phyloP scores from a whole-genome alignment of 768 basidiomycete species.

The Amanita muscaria region DNA sequence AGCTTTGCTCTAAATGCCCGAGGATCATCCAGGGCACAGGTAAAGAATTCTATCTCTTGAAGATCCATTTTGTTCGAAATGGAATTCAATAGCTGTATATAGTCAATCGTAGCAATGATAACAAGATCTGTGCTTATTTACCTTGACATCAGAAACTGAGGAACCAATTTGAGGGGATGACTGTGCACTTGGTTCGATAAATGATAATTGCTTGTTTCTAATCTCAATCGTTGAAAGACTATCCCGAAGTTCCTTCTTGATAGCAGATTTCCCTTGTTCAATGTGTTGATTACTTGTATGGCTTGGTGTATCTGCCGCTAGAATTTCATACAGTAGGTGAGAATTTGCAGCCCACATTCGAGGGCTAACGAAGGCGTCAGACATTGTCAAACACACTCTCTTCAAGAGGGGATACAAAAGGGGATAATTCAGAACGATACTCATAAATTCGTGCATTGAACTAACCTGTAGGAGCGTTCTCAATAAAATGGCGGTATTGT shows the following conservation, averaged over 20 bases:
- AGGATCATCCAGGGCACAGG: slow-evolving; percentile 30
- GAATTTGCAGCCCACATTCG: slow-evolving; percentile 54
- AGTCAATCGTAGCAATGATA: slow-evolving; percentile 2
- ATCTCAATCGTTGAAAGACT: slow-evolving; percentile 62
- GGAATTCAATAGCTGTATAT: slow-evolving; percentile 60
- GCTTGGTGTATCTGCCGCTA: slow-evolving; percentile 33
- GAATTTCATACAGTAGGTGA: slow-evolving; percentile 33
- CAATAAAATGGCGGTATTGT: slow-evolving; percentile 43
- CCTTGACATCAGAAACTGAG: slow-evolving; percentile 48
- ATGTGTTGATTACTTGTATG: slow-evolving; percentile 24
- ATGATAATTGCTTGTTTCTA: slow-evolving; percentile 77
- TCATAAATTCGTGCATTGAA: neutral
- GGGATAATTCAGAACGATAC: neutral
- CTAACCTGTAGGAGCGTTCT: slow-evolving; percentile 55
- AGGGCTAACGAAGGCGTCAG: slow-evolving; percentile 71
- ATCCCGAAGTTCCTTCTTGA: slow-evolving; percentile 42
- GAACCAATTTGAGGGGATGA: slow-evolving; percentile 51
- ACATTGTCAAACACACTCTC: slow-evolving; percentile 62
- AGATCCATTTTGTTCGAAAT: slow-evolving; percentile 62
- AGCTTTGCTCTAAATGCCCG: slow-evolving; percentile 56
- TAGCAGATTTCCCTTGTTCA: slow-evolving; percentile 31
- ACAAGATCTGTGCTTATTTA: slow-evolving; percentile 13
- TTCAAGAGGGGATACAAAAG: slow-evolving; percentile 18
- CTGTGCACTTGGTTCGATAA: slow-evolving; percentile 55
- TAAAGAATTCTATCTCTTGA: slow-evolving; percentile 48